phyloP scores from a whole-genome alignment of 106 monocot genomes.

The Apostasia shenzhenica region DNA sequence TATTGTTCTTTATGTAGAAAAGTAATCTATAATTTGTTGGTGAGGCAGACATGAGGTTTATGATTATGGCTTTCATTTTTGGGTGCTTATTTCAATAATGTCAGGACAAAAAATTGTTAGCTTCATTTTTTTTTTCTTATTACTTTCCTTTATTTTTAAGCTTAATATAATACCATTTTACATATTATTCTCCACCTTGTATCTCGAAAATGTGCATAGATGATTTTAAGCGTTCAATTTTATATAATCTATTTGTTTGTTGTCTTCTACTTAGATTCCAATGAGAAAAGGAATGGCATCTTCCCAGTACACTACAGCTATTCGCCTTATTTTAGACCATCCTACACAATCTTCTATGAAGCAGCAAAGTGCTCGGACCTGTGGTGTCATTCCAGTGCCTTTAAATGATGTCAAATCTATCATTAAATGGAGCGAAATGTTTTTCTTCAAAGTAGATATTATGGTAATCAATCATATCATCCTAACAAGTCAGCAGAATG shows the following conservation, averaged over 20 bases:
- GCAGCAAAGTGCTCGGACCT: slow-evolving; percentile 72
- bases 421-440: slow-evolving; percentile 76
- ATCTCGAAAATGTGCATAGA: too few species aligned
- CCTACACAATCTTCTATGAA: slow-evolving; percentile 27
- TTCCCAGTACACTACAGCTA: slow-evolving; percentile 32
- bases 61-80: too few species aligned
- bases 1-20: too few species aligned
- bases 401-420: slow-evolving; percentile 19
- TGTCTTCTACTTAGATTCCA: slow-evolving; percentile 31
- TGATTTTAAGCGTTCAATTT: too few species aligned
- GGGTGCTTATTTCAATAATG: too few species aligned
- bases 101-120: too few species aligned
- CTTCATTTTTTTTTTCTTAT: too few species aligned
- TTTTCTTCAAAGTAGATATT: slow-evolving; percentile 82
- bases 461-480: slow-evolving; percentile 32
- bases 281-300: slow-evolving; percentile 26
- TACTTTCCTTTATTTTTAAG: too few species aligned
- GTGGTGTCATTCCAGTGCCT: slow-evolving; percentile 38
- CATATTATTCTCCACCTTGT: too few species aligned
- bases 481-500: background rate
- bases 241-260: background rate
- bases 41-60: too few species aligned
- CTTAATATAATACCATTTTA: too few species aligned
- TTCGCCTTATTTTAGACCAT: slow-evolving; percentile 33
- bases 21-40: too few species aligned